These are phyloP conservation scores for Calocera cornea DNA, from an alignment of 768 basidiomycete species.

Conservation along the genomic window DNA sequence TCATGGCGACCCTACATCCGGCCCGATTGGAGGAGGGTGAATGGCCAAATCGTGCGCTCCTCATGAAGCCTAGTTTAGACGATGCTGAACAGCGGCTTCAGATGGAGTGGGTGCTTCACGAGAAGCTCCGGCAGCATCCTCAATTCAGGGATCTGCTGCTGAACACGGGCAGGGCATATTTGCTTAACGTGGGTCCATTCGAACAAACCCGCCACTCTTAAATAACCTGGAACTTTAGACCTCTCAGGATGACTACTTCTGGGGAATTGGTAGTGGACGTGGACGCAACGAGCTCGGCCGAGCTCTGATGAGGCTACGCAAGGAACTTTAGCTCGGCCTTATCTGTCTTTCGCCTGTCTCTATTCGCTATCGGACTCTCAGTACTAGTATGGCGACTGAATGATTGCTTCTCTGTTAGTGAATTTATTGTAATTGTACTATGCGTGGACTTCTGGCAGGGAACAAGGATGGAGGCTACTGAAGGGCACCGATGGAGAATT, in stretches of 20 bases:
- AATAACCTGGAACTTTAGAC: neutral
- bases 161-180: neutral
- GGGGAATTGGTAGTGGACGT: neutral
- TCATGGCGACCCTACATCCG: neutral
- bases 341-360: neutral
- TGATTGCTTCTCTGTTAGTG: no score
- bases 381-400: no score
- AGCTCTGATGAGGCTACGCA: neutral
- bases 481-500: no score
- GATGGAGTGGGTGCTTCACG: slow-evolving; percentile 1
- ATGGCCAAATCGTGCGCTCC: neutral
- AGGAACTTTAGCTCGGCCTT: neutral
- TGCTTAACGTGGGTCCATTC: neutral
- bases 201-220: neutral
- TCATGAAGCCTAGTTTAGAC: neutral
- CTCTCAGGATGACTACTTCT: neutral
- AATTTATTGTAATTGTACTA: no score
- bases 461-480: no score
- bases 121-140: neutral
- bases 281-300: neutral
- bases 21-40: slow-evolving; percentile 1
- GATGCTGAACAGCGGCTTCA: neutral
- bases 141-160: neutral
- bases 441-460: no score
- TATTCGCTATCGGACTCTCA: neutral